Evolutionary conservation across 1,284 basidiomycete species (phyloP).

Genomic region (Thelephora terrestris): DNA sequence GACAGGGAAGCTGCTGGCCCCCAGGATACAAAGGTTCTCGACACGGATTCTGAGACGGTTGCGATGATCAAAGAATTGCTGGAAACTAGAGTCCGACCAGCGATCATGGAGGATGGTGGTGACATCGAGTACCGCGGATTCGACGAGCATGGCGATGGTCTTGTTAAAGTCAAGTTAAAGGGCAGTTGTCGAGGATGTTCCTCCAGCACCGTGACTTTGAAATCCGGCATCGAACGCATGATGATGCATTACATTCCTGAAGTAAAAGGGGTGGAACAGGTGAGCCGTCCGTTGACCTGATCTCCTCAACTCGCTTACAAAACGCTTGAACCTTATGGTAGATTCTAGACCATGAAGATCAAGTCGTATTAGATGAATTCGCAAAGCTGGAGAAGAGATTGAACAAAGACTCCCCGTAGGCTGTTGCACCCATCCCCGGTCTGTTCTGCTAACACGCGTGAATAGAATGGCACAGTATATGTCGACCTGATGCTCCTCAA

Average conservation of each 20-base stretch:
- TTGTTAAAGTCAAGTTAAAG: conserved; percentile 76
- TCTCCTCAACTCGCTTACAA: conserved; percentile 1
- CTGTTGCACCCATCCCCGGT: conserved; percentile 6
- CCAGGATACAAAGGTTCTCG: conserved; percentile 92
- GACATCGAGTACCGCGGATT: conserved; percentile 81
- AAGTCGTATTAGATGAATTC: conserved; percentile 84
- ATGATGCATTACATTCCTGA: conserved; percentile 99
- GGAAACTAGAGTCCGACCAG: conserved; percentile 90
- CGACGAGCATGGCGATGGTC: conserved; percentile 41
- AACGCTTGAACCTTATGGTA: conserved; percentile 21
- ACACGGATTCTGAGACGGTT: conserved; percentile 94
- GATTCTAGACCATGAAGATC: conserved; percentile 88
- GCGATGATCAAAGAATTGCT: conserved; percentile 99
- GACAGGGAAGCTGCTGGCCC: conserved; percentile 74
- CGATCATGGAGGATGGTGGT: conserved; percentile 94
- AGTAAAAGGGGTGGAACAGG: conserved; percentile 95
- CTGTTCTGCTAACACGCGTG: conserved; percentile 5
- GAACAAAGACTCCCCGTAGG: conserved; percentile 33
- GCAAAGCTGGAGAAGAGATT: conserved; percentile 82
- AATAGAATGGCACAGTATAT: conserved; percentile 66
- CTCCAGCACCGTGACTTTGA: conserved; percentile 89
- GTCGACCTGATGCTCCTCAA: conserved; percentile 27
- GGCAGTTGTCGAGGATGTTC: conserved; percentile 94
- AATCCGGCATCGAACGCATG: conserved; percentile 96
- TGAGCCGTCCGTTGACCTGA: conserved; percentile 22